phyloP scores from a whole-genome alignment of 1,139 yeast species.

The Scheffersomyces titani region DNA sequence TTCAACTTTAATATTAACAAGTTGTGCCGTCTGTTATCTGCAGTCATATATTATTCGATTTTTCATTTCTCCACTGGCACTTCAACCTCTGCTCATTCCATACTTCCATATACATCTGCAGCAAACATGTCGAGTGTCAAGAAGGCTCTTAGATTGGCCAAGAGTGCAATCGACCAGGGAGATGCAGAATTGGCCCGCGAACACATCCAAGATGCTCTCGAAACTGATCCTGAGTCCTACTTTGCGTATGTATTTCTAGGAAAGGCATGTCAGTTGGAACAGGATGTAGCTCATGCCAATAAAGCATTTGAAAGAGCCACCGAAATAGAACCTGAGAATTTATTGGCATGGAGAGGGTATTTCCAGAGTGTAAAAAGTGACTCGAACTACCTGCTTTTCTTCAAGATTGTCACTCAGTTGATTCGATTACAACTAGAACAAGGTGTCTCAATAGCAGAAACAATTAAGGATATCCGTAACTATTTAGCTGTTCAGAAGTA shows the following conservation, averaged over 20 bases:
- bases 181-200: conserved; percentile 63
- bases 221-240: conserved; percentile 57
- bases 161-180: conserved; percentile 52
- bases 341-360: conserved; percentile 84
- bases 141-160: conserved; percentile 57
- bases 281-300: conserved; percentile 45
- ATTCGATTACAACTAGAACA: conserved; percentile 30
- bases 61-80: background rate
- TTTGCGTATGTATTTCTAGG: conserved; percentile 68
- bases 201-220: conserved; percentile 51
- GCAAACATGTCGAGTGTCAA: conserved; percentile 30
- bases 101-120: background rate
- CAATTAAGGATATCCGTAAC: conserved; percentile 45
- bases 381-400: conserved; percentile 47
- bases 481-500: conserved; percentile 41
- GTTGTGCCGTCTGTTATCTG: background rate
- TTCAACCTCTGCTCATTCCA: background rate
- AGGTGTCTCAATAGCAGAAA: conserved; percentile 43
- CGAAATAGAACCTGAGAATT: conserved; percentile 51
- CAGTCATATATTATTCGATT: background rate
- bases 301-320: conserved; percentile 58
- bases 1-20: background rate
- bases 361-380: conserved; percentile 33
- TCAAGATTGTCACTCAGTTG: conserved; percentile 38
- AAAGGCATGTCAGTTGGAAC: conserved; percentile 51